Conservation (phyloP, 352 stramenopile genomes). For the Aphanomyces euteiches region DNA sequence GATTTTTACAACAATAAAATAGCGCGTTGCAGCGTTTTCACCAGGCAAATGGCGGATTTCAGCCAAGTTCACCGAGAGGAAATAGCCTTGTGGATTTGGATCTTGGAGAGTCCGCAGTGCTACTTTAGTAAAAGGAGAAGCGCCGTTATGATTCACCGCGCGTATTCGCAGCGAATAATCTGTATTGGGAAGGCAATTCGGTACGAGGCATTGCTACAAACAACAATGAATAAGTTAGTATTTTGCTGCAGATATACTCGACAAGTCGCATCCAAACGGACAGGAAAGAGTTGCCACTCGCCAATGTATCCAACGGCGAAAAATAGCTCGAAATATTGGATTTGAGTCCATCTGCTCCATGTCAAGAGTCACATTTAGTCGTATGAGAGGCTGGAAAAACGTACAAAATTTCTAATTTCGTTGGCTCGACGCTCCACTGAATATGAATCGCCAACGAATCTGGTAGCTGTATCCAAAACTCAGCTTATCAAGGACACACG, state of each 20-base stretch:
- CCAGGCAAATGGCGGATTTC: slow-evolving; percentile 21
- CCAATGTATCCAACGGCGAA: slow-evolving; percentile 15
- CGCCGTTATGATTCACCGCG: slow-evolving; percentile 14
- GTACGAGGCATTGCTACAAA: slow-evolving; percentile 13
- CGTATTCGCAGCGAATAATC: slow-evolving; percentile 22
- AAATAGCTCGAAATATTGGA: slow-evolving; percentile 10
- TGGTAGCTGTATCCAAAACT: background rate
- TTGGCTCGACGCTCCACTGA: slow-evolving; percentile 6
- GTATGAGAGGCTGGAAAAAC: no score
- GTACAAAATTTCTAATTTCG: background rate
- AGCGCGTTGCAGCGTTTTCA: background rate
- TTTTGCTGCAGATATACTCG: no score
- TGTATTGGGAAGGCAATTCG: slow-evolving; percentile 2
- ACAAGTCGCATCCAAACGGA: slow-evolving; percentile 19
- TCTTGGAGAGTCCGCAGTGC: background rate
- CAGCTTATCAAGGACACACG: background rate
- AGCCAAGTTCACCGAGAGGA: background rate
- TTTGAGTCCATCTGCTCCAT: slow-evolving; percentile 3
- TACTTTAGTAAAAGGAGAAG: slow-evolving; percentile 2
- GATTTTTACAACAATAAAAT: background rate
- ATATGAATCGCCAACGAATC: background rate
- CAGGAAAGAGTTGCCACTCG: slow-evolving; percentile 8
- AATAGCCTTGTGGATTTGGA: background rate
- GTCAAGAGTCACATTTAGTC: no score
- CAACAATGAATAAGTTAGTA: no score